Conservation (phyloP, 2,329 filamentous ascomycete species). For the Exophiala aquamarina region DNA sequence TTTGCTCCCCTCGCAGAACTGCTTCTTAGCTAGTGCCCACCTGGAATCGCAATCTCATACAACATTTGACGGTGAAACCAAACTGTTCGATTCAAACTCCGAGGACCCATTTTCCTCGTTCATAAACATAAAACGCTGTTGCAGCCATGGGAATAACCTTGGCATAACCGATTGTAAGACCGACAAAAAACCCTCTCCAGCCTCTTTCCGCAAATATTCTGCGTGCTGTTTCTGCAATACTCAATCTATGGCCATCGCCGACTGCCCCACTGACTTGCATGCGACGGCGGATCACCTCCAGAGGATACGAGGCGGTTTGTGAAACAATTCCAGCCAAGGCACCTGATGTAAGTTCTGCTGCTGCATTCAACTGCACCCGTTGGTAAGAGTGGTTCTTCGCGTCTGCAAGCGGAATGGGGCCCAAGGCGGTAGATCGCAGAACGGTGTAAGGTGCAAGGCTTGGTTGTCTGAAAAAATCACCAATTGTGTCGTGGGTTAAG, state of each 20-base stretch:
- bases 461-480: slow-evolving; percentile 76
- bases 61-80: background rate
- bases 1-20: too few species aligned
- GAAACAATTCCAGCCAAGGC: slow-evolving; percentile 85
- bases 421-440: slow-evolving; percentile 51
- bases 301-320: slow-evolving; percentile 88
- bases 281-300: slow-evolving; percentile 85
- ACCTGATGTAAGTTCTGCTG: slow-evolving; percentile 82
- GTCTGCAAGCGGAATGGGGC: slow-evolving; percentile 32
- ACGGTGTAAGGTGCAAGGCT: slow-evolving; percentile 72
- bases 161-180: slow-evolving; percentile 89
- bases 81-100: slow-evolving; percentile 49
- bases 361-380: slow-evolving; percentile 73
- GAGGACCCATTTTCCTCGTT: slow-evolving; percentile 63
- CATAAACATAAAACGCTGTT: slow-evolving; percentile 67
- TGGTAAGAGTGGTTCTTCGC: slow-evolving; percentile 45
- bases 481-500: slow-evolving; percentile 86
- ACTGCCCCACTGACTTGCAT: slow-evolving; percentile 98
- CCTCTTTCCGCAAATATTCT: slow-evolving; percentile 77
- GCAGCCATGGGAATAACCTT: slow-evolving; percentile 92
- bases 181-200: slow-evolving; percentile 82
- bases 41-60: too few species aligned
- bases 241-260: slow-evolving; percentile 78
- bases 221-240: slow-evolving; percentile 74
- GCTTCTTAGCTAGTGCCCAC: too few species aligned